These are phyloP conservation scores for Cladosporium colombiae DNA, from an alignment of 2,329 filamentous ascomycete species.

Conservation along the genomic window DNA sequence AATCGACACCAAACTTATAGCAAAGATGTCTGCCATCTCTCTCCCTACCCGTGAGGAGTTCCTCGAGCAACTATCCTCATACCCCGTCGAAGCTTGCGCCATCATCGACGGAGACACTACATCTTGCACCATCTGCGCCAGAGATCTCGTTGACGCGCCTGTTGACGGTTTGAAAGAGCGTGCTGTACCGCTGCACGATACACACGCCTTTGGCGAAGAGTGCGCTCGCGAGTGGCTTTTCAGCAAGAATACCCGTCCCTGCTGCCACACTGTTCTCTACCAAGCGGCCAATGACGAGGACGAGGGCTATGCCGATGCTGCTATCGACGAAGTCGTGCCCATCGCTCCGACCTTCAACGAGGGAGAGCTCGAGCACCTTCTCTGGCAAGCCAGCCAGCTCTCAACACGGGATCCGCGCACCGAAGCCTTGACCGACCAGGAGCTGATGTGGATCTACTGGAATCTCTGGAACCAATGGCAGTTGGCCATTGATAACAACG, in stretches of 20 bases:
- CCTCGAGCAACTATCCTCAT: neutral
- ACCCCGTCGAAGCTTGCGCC: neutral
- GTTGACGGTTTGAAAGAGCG: neutral
- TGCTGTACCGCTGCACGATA: conserved; percentile 14
- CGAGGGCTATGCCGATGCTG: neutral
- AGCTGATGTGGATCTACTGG: neutral
- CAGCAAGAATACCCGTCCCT: neutral
- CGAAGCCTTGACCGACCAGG: neutral
- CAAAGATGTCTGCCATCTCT: neutral
- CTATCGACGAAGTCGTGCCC: neutral
- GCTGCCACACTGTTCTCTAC: neutral
- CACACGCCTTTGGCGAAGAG: neutral
- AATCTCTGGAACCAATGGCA: neutral
- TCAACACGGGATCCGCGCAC: neutral
- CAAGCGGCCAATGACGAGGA: neutral
- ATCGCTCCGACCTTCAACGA: neutral
- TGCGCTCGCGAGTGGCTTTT: conserved; percentile 1
- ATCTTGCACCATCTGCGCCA: conserved; percentile 2
- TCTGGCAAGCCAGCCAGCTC: neutral
- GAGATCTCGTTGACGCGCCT: neutral
- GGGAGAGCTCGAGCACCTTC: neutral
- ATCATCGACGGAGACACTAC: neutral
- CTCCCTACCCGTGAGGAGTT: neutral
- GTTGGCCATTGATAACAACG: neutral
- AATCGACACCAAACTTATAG: neutral